Base-by-base conservation (phyloP, 208 protist species). In the Crithidia fasciculata region DNA sequence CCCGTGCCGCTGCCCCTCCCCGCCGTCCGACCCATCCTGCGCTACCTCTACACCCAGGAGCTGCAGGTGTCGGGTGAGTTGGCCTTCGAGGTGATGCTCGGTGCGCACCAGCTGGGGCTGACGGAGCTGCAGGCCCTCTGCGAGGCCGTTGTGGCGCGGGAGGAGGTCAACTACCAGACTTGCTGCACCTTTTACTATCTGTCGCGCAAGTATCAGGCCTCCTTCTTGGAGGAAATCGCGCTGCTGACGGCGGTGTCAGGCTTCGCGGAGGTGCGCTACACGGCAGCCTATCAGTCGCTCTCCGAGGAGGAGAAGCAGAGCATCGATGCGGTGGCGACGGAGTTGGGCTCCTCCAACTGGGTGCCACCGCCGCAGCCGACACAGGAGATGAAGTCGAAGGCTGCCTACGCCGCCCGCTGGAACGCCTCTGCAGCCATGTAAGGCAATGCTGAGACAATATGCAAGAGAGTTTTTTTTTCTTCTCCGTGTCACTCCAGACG, bases 121-220 rank as follows among this genome's bases (percentile, higher is more conserved):
- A 43, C 88, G 47, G 67, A 75, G 72, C 80, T 95, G 40, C 88
- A 93, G 72, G 78, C 82, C 12, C 85, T 89, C 60, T 91, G 86
- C 61, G 90, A 95, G 67, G 86, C 90, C 19, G 81, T 93, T 13
- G 80, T 95, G 28, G 84, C 86, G 15, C 87, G 88, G 4, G 85
- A 90, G 76, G 87, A 92, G 67, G 90, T 95, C 52, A 95, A 91
- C 80, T 95, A 90, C 74, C 72, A 88, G 45, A 91, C 78, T 15
- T 92, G 88, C 57, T 89, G 78, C 67, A 63, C 85, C 67, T 93
- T 95, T 65, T 92, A 91, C 75, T 85, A 86, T 45, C 74, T 95
- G 10, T 74, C 86, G 2, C 75, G 83, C 41, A 86, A 84, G 74
- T 92, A 95, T 55, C 59, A 86, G 18, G 90, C 88, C 2, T 68